Evolutionary conservation across 164 flowering plant genomes (phyloP).

Genomic region (Liquidambar formosana): DNA sequence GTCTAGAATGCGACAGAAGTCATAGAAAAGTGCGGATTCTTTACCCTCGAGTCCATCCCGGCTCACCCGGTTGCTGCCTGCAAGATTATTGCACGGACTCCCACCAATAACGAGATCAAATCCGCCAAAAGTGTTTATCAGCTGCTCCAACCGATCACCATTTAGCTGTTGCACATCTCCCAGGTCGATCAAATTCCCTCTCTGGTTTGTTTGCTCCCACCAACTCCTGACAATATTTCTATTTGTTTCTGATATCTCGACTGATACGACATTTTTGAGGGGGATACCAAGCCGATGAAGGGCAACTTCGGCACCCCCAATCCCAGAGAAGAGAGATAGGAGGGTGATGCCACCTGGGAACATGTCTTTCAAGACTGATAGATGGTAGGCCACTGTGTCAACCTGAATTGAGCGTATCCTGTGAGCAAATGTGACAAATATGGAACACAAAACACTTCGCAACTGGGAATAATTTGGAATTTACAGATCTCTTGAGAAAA

Average conservation of each 20-base stretch:
- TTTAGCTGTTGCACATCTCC: constrained; percentile 55
- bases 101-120: constrained; percentile 86
- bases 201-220: constrained; percentile 95
- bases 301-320: constrained; percentile 93
- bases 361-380: constrained; percentile 68
- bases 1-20: constrained; percentile 67
- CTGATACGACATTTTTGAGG: constrained; percentile 77
- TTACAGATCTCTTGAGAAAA: too few relatives aligned
- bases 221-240: constrained; percentile 63
- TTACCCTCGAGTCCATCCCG: constrained; percentile 90
- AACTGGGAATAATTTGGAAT: neutral
- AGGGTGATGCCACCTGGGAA: constrained; percentile 70
- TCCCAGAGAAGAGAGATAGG: constrained; percentile 84
- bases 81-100: constrained; percentile 86
- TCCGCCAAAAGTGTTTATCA: constrained; percentile 54
- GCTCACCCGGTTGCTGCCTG: constrained; percentile 74
- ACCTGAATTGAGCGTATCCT: constrained; percentile 40
- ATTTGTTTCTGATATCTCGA: constrained; percentile 78
- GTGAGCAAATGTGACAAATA: neutral
- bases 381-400: constrained; percentile 88
- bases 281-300: constrained; percentile 83
- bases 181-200: constrained; percentile 53
- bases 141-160: constrained; percentile 40
- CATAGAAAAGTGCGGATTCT: constrained; percentile 73
- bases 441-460: neutral